Conservation (phyloP, 257 asterid genomes). For the Solanum infundibuliforme region DNA sequence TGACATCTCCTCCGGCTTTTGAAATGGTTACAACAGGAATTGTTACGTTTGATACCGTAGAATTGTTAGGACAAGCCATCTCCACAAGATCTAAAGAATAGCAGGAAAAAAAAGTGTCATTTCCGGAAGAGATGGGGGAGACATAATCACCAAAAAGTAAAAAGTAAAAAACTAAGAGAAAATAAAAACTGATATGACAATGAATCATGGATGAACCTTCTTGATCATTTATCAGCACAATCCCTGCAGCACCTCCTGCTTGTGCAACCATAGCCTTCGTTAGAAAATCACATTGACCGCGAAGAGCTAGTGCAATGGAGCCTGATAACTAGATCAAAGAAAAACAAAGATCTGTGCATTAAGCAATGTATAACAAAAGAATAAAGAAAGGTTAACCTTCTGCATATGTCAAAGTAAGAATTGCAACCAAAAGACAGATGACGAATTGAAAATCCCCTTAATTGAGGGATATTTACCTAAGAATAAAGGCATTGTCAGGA, state of each 20-base stretch:
- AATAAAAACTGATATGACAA: background rate
- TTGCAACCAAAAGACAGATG: background rate
- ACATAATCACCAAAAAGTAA: background rate
- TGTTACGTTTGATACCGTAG: conserved; percentile 29
- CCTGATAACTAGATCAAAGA: conserved; percentile 59
- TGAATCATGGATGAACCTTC: conserved; percentile 39
- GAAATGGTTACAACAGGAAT: conserved; percentile 81
- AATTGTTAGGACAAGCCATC: conserved; percentile 72
- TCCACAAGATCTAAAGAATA: conserved; percentile 55
- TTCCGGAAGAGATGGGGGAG: background rate
- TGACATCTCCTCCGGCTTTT: conserved; percentile 67
- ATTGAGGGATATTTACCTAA: background rate
- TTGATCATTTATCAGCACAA: conserved; percentile 68
- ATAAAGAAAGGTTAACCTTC: background rate
- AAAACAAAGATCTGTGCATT: conserved; percentile 6
- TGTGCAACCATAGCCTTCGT: conserved; percentile 76
- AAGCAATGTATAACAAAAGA: background rate
- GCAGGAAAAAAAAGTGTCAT: conserved; percentile 13
- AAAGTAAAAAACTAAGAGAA: background rate
- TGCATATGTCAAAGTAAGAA: background rate
- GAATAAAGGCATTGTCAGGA: background rate
- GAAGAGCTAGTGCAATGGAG: conserved; percentile 54
- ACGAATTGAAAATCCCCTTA: background rate
- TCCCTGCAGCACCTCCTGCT: conserved; percentile 77
- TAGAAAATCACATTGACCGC: conserved; percentile 85